Conservation (phyloP, 2,329 filamentous ascomycete genomes). For the Cercospora sp. region DNA sequence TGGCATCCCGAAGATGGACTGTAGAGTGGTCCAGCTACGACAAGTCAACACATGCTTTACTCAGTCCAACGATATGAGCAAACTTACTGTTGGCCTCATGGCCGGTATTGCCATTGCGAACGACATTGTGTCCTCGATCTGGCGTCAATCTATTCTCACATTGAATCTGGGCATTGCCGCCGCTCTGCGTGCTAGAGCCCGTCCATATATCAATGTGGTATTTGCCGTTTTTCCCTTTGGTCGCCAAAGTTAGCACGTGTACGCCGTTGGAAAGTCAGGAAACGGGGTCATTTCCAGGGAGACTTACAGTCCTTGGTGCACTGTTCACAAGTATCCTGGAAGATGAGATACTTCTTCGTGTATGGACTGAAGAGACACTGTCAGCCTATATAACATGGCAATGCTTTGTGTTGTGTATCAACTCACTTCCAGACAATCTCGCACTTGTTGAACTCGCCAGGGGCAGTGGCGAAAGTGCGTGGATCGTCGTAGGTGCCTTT, state of each 20-base stretch:
- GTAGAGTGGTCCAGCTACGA: not conserved
- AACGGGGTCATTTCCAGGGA: not conserved
- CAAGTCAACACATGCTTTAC: not conserved
- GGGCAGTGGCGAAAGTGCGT: slow-evolving; percentile 47
- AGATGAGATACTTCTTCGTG: not conserved
- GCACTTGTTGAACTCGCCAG: slow-evolving; percentile 45
- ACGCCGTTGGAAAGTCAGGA: not conserved
- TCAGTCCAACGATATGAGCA: not conserved
- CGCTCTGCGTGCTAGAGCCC: not conserved
- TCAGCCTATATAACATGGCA: not conserved
- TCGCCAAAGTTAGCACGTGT: not conserved
- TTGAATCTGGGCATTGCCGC: not conserved
- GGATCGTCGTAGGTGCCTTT: slow-evolving; percentile 47
- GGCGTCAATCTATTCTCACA: not conserved
- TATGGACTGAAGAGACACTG: not conserved
- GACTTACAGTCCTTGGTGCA: not conserved
- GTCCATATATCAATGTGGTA: not conserved
- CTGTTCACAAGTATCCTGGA: not conserved
- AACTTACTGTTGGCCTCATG: slow-evolving; percentile 1
- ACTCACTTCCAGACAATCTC: slow-evolving; percentile 45
- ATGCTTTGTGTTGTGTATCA: not conserved
- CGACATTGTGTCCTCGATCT: not conserved
- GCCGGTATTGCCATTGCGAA: not conserved
- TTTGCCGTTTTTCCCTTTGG: not conserved
- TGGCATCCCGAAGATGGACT: not conserved